Base-by-base conservation (phyloP, 805 yeast species). In the Lipomyces mesembrius region DNA sequence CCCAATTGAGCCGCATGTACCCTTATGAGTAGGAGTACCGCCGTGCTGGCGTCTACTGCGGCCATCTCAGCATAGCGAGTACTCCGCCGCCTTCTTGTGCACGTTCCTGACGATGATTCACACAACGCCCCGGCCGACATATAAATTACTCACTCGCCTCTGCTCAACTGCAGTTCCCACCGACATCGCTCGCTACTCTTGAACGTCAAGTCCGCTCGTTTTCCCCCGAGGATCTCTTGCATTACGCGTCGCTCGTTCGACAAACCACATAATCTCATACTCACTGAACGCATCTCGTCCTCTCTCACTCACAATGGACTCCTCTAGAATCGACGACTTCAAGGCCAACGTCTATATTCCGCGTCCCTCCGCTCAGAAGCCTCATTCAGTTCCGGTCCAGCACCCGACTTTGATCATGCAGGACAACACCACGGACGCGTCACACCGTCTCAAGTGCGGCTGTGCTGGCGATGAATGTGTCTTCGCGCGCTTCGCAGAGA, bases 391-490 rank as follows among this genome's bases (percentile, higher is more conserved):
- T 9, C 88, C 88, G 22, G 74, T 76, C 49, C 84, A 84, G 74
- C 88, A 84, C 65, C 88, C 88, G 2, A 83, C 88, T 61, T 77
- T 85, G 62, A 84, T 85, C 62, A 84, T 85, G 76, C 87, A 84
- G 74, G 88, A 85, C 75, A 77, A 78, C 63, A 83, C 82, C 71
- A 84, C 87, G 14, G 88, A 85, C 74, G 78, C 82, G 32, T 77
- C 82, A 2, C 82, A 80, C 65, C 82, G 81, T 49, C 74, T 77
- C 65, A 56, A 71, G n/a, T 80, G 83, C 69, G 83, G 83, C 43
- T 80, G 82, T 77, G 72, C 79, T 67, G 79, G 78, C 46, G 80
- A 79, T 58, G 75, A 79, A 35, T 80, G 83, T 72, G 77, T 79
- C 62, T 77, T 76, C 59, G 75, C 78, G 53, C 74, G 75, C 54